Base-by-base conservation (phyloP, 1,139 yeast species). In the Hyphopichia buzzinii region DNA sequence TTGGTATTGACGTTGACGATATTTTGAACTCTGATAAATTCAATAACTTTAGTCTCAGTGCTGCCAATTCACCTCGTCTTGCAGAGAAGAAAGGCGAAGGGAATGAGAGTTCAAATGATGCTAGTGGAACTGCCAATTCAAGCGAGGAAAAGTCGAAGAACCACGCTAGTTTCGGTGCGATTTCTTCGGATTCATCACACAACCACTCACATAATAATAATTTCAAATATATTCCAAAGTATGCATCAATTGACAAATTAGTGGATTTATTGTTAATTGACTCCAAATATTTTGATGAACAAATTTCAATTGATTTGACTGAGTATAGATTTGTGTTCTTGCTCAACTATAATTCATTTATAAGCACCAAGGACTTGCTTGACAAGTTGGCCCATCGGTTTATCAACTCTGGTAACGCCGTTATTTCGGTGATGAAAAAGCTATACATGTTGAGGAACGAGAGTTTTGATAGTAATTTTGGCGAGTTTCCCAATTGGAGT, bases 401-500 rank as follows among this genome's bases (percentile, higher is more conserved):
- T 42, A 57, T 69, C 21, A 64, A 69, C 42, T 67, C 74, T 3
- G 75, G 76, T 15, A 71, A 71, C 51, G 77, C 74, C 0, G 75
- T 71, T 6, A 64, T 70, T 15, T 66, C 74, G 3, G 67, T 71
- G 2, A 69, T 70, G 75, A 69, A 67, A 44, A 64, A 50, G 34
- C 35, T 48, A 14, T 43, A 51, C 36, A 39, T 45, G 25, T 38
- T 42, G 11, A 48, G 43, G 27, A 40, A 36, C 13, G 43, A 43
- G 3, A 39, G 35, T 19, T 35, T 38, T 7, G 32, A 29, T 13
- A 33, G 33, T 16, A 38, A 38, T 13, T 34, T 34, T 12, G 17
- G 34, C n/a, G 58, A 54, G 13, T 76, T 73, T 46, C 84, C 84
- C 2, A 67, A 69, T 43, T 84, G 90, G 90, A 55, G 58, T 13